These are phyloP conservation scores for Mycena floridula DNA, from an alignment of 768 basidiomycete species.

Conservation along the genomic window DNA sequence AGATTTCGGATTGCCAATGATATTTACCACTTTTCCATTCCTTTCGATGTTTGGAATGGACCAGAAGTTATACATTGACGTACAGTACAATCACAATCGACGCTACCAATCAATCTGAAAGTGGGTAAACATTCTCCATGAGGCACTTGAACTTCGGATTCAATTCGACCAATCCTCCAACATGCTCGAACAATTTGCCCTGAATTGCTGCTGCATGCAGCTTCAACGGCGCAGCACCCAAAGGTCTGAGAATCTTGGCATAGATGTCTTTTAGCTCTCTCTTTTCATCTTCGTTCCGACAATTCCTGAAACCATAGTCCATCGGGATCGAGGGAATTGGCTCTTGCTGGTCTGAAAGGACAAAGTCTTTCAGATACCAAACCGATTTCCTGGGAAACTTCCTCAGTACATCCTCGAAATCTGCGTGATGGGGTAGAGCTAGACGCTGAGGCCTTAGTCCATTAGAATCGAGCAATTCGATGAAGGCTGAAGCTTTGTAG, in stretches of 20 bases:
- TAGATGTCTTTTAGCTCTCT: not conserved
- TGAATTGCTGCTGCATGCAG: not conserved
- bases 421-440: not conserved
- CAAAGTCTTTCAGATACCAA: not conserved
- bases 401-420: not conserved
- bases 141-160: not conserved
- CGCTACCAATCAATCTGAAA: no score
- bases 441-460: not conserved
- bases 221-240: not conserved
- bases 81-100: no score
- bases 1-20: constrained; percentile 34
- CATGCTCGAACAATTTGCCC: not conserved
- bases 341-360: not conserved
- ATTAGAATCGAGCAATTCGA: not conserved
- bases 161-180: not conserved
- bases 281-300: not conserved
- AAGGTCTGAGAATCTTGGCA: not conserved
- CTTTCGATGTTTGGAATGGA: constrained; percentile 42
- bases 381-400: not conserved
- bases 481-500: not conserved
- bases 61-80: no score
- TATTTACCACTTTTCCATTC: constrained; percentile 42
- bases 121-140: not conserved
- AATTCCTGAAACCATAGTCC: not conserved
- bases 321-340: not conserved